Conservation (phyloP, 768 basidiomycete species). For the Hygrocybe coccinea region DNA sequence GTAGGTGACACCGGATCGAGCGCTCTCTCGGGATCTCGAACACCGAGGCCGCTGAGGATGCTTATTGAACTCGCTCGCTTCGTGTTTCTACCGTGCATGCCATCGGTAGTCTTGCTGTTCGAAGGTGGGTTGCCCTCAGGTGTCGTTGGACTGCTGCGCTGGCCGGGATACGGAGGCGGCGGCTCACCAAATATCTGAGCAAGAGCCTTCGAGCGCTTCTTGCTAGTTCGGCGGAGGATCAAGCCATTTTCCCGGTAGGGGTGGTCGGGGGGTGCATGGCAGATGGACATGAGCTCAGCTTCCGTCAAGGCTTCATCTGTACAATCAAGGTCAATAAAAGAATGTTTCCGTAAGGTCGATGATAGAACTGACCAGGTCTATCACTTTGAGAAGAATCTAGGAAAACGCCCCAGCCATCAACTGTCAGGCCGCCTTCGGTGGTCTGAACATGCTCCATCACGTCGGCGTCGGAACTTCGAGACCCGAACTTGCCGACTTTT, state of each 20-base stretch:
- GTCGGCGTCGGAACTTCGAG: constrained; percentile 40
- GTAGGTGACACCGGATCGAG: constrained; percentile 54
- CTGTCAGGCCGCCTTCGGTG: constrained; percentile 68
- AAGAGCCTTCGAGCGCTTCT: constrained; percentile 29
- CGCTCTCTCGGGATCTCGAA: constrained; percentile 67
- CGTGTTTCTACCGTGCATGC: constrained; percentile 37
- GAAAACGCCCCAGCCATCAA: constrained; percentile 89
- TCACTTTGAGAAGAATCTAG: constrained; percentile 56
- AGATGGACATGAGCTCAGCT: constrained; percentile 74
- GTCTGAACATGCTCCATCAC: constrained; percentile 54
- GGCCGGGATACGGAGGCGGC: not conserved
- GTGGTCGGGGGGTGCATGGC: constrained; percentile 73
- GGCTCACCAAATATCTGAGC: constrained; percentile 12
- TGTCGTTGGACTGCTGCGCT: constrained; percentile 37
- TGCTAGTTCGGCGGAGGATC: constrained; percentile 56
- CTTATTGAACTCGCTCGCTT: constrained; percentile 95
- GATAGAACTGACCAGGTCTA: constrained; percentile 42
- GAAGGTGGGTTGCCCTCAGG: constrained; percentile 34
- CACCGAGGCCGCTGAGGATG: constrained; percentile 89
- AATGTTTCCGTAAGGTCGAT: not conserved
- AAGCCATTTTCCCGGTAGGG: constrained; percentile 76
- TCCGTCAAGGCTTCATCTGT: constrained; percentile 75
- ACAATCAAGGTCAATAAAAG: not conserved
- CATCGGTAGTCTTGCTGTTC: constrained; percentile 20
- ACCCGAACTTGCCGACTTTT: constrained; percentile 73